Conservation (phyloP, 148 eudicot genomes). For the Cornus controversa region DNA sequence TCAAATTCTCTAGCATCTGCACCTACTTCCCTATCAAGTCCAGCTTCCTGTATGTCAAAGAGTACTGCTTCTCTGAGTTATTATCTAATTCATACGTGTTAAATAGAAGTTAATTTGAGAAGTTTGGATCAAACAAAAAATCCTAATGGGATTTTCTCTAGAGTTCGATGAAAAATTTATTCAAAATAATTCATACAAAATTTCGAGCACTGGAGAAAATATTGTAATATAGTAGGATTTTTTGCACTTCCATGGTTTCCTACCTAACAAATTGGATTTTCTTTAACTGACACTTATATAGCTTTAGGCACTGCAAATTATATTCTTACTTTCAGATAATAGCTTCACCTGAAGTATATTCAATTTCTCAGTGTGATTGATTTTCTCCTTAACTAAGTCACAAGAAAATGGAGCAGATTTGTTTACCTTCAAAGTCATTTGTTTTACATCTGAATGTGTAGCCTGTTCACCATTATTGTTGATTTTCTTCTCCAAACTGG, state of each 20-base stretch:
- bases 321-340: too few species aligned
- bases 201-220: not conserved
- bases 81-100: not conserved
- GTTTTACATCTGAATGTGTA: too few species aligned
- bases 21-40: slow-evolving; percentile 16
- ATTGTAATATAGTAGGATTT: too few species aligned
- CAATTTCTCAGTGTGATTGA: not conserved
- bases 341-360: slow-evolving; percentile 7
- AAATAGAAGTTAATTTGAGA: too few species aligned
- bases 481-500: slow-evolving; percentile 31
- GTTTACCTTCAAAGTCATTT: not conserved
- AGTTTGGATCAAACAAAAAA: too few species aligned
- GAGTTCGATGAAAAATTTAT: too few species aligned
- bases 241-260: too few species aligned
- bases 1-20: not conserved
- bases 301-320: too few species aligned
- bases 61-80: not conserved
- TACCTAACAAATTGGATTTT: too few species aligned
- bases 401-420: not conserved
- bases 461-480: slow-evolving; percentile 25
- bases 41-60: slow-evolving; percentile 26
- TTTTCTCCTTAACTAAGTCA: not conserved
- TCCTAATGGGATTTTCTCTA: too few species aligned
- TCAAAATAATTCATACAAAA: too few species aligned
- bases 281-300: too few species aligned